These are phyloP conservation scores for Taiozyma sp. DNA, from an alignment of 1,139 yeast genomes.

Conservation along the genomic window DNA sequence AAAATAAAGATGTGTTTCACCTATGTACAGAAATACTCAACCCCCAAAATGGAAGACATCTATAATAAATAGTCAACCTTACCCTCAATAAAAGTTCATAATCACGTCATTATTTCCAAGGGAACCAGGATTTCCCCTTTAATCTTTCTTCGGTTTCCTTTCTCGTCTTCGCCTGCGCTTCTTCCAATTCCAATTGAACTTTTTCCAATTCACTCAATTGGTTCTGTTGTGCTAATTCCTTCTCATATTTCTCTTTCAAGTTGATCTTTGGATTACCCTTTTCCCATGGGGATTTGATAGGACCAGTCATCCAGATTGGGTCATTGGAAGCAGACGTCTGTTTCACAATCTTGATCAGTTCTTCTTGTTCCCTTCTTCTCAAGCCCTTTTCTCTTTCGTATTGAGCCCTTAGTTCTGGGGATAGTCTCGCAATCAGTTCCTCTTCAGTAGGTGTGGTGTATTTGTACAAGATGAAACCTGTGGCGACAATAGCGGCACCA, in stretches of 20 bases:
- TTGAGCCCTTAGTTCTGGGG: slow-evolving; percentile 79
- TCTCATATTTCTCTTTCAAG: slow-evolving; percentile 45
- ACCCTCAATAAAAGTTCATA: not conserved
- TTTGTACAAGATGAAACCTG: slow-evolving; percentile 63
- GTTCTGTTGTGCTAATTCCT: slow-evolving; percentile 39
- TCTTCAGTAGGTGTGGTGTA: slow-evolving; percentile 85
- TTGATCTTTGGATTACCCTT: slow-evolving; percentile 29
- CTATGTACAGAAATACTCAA: not conserved
- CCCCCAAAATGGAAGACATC: not conserved
- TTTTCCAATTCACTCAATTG: slow-evolving; percentile 43
- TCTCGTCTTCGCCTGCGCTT: slow-evolving; percentile 34
- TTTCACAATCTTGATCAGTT: slow-evolving; percentile 60
- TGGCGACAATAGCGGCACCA: slow-evolving; percentile 57
- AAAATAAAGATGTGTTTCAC: not conserved
- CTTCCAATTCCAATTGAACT: slow-evolving; percentile 41
- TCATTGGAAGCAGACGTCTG: slow-evolving; percentile 60
- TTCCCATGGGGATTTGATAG: slow-evolving; percentile 63
- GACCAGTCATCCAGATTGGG: slow-evolving; percentile 80
- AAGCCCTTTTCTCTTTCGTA: slow-evolving; percentile 64
- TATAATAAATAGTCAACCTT: not conserved
- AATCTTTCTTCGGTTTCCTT: slow-evolving; percentile 32
- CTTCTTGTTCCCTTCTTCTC: slow-evolving; percentile 62
- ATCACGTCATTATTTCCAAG: slow-evolving; percentile 24
- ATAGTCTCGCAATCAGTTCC: slow-evolving; percentile 62
- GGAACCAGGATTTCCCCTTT: slow-evolving; percentile 35